These are phyloP conservation scores for Clavariopsis aquatica DNA, from an alignment of 495 filamentous ascomycete species.

Conservation along the genomic window DNA sequence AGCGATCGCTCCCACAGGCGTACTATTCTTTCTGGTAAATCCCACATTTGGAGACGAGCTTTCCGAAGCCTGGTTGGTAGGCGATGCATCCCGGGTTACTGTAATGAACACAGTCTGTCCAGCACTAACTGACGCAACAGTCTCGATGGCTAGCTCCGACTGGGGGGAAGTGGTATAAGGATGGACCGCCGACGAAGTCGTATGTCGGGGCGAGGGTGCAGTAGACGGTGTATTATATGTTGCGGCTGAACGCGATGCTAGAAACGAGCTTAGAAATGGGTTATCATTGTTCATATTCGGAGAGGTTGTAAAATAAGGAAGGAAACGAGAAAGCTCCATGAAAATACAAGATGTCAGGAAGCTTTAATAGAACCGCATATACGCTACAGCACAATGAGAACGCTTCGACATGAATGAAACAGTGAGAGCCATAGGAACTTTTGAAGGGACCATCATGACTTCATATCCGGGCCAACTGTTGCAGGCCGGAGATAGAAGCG, in stretches of 20 bases:
- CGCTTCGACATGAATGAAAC: neutral
- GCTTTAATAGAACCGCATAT: neutral
- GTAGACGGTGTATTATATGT: too few relatives aligned
- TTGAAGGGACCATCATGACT: neutral
- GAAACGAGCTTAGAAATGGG: neutral
- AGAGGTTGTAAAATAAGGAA: neutral
- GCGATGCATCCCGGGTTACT: slow-evolving; percentile 5
- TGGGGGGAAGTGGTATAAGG: neutral
- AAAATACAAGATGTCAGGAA: neutral
- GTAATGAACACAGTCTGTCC: slow-evolving; percentile 21
- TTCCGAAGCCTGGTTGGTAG: neutral
- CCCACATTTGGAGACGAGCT: neutral
- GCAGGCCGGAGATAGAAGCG: neutral
- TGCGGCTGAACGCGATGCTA: neutral
- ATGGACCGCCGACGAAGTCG: neutral
- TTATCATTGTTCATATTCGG: neutral
- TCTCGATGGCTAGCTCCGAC: neutral
- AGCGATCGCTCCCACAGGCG: slow-evolving; percentile 19
- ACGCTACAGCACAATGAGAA: neutral
- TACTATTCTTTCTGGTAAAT: neutral
- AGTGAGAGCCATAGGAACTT: neutral
- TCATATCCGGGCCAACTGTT: neutral
- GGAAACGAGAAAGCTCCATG: neutral
- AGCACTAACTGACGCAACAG: slow-evolving; percentile 10
- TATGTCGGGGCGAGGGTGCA: neutral